phyloP scores from a whole-genome alignment of 352 stramenopile species.

The Phytophthora chlamydospora region DNA sequence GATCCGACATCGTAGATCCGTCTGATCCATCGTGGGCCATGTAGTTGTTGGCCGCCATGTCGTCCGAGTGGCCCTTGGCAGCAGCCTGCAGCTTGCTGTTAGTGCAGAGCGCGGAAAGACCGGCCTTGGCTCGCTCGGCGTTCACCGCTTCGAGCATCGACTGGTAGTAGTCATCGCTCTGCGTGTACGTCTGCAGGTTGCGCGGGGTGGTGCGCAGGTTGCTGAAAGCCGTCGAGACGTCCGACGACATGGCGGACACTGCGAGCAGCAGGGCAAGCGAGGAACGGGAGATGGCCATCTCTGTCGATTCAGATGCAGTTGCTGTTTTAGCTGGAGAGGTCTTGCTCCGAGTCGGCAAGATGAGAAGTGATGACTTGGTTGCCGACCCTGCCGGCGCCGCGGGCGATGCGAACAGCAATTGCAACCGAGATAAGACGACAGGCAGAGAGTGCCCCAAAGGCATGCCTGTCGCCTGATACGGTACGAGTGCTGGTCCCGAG shows the following conservation, averaged over 20 bases:
- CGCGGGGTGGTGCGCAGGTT: conserved; percentile 27
- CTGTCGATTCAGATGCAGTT: conserved; percentile 11
- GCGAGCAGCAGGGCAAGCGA: conserved; percentile 27
- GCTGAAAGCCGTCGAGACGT: conserved; percentile 16
- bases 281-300: conserved; percentile 29
- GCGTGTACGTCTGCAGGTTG: conserved; percentile 38
- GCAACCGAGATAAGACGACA: conserved; percentile 29
- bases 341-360: conserved; percentile 23
- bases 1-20: conserved; percentile 51
- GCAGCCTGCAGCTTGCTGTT: conserved; percentile 49
- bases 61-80: conserved; percentile 38
- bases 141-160: conserved; percentile 52
- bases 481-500: conserved; percentile 3
- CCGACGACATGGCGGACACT: conserved; percentile 18
- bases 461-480: conserved; percentile 19
- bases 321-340: neutral
- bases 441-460: conserved; percentile 21
- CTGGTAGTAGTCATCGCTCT: conserved; percentile 34
- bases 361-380: conserved; percentile 18
- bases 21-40: conserved; percentile 60
- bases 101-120: conserved; percentile 43
- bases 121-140: conserved; percentile 45
- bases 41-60: conserved; percentile 55
- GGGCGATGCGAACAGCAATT: conserved; percentile 27
- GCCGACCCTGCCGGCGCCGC: conserved; percentile 5